A percentile compares a stretch with the other conserved stretches of the same genome.
Evolutionary conservation across 805 yeast genomes (phyloP).

Genomic region (Saturnispora hagleri): DNA sequence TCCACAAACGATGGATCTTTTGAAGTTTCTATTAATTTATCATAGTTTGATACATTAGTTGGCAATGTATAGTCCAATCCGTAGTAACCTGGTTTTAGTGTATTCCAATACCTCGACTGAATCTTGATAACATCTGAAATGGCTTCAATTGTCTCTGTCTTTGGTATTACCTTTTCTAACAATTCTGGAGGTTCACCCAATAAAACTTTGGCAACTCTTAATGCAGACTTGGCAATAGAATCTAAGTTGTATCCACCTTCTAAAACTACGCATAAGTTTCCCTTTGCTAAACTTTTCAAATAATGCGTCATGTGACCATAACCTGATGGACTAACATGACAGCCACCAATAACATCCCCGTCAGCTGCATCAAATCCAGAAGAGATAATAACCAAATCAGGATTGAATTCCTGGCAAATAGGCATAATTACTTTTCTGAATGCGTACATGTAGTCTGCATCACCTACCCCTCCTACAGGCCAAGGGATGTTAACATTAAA

Average conservation of each 20-base stretch:
- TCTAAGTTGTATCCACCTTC: slow-evolving; percentile 97
- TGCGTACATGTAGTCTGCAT: slow-evolving; percentile 91
- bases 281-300: slow-evolving; percentile 79
- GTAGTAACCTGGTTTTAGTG: slow-evolving; percentile 58
- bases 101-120: slow-evolving; percentile 84
- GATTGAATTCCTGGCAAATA: slow-evolving; percentile 76
- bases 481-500: slow-evolving; percentile 87
- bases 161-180: slow-evolving; percentile 56
- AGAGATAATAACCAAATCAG: slow-evolving; percentile 86
- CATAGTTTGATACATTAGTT: slow-evolving; percentile 23
- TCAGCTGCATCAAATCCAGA: slow-evolving; percentile 99
- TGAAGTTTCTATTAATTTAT: slow-evolving; percentile 32
- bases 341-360: slow-evolving; percentile 94
- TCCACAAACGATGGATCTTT: slow-evolving; percentile 31
- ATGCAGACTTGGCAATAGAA: slow-evolving; percentile 81
- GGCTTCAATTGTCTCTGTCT: slow-evolving; percentile 66
- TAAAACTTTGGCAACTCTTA: slow-evolving; percentile 83
- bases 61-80: slow-evolving; percentile 28
- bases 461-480: slow-evolving; percentile 87
- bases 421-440: slow-evolving; percentile 83
- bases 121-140: slow-evolving; percentile 70
- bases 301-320: slow-evolving; percentile 94
- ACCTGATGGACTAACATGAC: slow-evolving; percentile 91
- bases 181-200: slow-evolving; percentile 94
- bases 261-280: slow-evolving; percentile 77